Conservation (phyloP, 2,329 filamentous ascomycete species). For the Davidsoniella virescens region DNA sequence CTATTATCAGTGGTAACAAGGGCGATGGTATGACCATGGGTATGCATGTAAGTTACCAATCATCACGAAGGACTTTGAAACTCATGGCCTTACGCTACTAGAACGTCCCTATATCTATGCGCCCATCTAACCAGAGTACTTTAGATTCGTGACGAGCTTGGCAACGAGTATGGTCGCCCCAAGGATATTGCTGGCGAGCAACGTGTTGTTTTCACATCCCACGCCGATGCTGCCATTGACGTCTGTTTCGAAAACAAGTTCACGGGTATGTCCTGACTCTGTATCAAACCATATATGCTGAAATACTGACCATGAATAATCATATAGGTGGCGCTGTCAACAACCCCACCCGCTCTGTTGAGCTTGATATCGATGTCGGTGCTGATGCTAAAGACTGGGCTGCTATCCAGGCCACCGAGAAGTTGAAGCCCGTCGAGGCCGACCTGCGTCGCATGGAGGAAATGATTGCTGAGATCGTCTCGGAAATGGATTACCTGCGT, state of each 20-base stretch:
- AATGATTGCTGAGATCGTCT: slow-evolving; percentile 71
- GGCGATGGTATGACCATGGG: slow-evolving; percentile 89
- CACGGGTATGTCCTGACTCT: slow-evolving; percentile 36
- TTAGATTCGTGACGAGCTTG: slow-evolving; percentile 85
- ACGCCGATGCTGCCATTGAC: slow-evolving; percentile 82
- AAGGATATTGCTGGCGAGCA: slow-evolving; percentile 86
- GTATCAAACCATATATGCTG: neutral
- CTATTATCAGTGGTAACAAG: slow-evolving; percentile 67
- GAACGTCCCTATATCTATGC: neutral
- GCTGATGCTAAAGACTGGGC: slow-evolving; percentile 98
- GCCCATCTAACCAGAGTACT: slow-evolving; percentile 10
- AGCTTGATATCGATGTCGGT: slow-evolving; percentile 91
- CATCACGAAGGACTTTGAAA: neutral
- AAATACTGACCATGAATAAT: neutral
- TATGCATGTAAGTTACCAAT: slow-evolving; percentile 55
- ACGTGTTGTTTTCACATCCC: slow-evolving; percentile 84
- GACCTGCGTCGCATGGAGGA: slow-evolving; percentile 89
- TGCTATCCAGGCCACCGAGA: slow-evolving; percentile 88
- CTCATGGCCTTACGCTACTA: neutral
- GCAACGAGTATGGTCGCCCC: slow-evolving; percentile 87
- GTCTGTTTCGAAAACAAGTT: slow-evolving; percentile 89
- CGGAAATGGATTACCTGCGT: slow-evolving; percentile 93
- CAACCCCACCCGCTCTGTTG: slow-evolving; percentile 52
- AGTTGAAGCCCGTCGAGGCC: slow-evolving; percentile 91
- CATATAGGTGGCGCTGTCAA: slow-evolving; percentile 19